phyloP scores from a whole-genome alignment of 345 rosid genomes.

The Aurinia saxatilis region DNA sequence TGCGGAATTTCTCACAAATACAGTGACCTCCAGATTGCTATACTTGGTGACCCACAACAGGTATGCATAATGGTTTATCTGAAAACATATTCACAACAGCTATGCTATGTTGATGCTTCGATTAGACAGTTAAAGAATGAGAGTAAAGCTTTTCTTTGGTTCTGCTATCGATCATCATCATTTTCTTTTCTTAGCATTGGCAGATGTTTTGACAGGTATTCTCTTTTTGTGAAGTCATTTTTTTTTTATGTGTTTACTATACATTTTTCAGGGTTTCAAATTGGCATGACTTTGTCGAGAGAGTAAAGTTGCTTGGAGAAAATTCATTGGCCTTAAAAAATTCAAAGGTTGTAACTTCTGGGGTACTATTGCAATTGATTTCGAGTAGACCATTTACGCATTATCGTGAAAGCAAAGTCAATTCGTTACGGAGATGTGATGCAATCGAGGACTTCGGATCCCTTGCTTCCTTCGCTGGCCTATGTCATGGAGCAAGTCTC shows the following conservation, averaged over 20 bases:
- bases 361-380: constrained; percentile 49
- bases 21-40: constrained; percentile 64
- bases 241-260: background rate
- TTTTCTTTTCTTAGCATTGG: background rate
- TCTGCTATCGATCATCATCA: background rate
- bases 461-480: constrained; percentile 48
- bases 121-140: background rate
- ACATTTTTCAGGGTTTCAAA: constrained; percentile 43
- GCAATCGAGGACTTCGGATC: constrained; percentile 58
- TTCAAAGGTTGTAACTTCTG: constrained; percentile 40
- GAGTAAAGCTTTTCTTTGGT: background rate
- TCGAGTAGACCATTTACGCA: constrained; percentile 34
- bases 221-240: background rate
- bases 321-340: constrained; percentile 53
- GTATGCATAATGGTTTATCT: constrained; percentile 36
- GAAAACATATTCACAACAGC: background rate
- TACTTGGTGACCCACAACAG: constrained; percentile 59
- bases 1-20: constrained; percentile 57
- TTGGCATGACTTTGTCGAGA: constrained; percentile 62
- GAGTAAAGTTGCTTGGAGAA: constrained; percentile 47
- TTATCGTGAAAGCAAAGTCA: constrained; percentile 41
- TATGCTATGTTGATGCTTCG: background rate
- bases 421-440: constrained; percentile 41
- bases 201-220: background rate
- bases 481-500: constrained; percentile 60